Conservation (phyloP, 192 early-diverging fungal genomes). For the Mortierella alpina region DNA sequence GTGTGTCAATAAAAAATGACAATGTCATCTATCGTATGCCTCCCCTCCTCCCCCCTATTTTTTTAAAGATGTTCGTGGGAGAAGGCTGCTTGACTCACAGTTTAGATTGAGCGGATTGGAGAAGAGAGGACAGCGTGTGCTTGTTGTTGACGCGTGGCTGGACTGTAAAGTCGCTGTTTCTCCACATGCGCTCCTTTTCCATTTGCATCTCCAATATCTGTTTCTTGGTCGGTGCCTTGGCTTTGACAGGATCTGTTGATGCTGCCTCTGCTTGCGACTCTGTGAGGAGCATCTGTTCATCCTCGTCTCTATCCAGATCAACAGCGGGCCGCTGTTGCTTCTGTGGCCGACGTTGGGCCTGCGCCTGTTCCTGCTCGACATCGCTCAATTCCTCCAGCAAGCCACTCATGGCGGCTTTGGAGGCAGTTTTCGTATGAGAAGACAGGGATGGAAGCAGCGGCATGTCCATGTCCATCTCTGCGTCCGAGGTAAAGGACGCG, state of each 20-base stretch:
- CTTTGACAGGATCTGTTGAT: neutral
- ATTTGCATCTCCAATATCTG: conserved; percentile 2
- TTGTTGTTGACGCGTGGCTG: conserved; percentile 1
- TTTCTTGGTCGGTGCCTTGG: conserved; percentile 1
- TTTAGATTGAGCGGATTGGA: conserved; percentile 5
- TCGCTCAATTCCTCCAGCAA: no score
- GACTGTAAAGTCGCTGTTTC: neutral
- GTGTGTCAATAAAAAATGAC: no score
- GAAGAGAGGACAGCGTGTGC: neutral
- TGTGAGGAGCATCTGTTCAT: no score
- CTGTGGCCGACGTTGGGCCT: no score
- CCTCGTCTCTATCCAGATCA: no score
- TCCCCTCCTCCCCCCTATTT: no score
- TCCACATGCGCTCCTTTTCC: conserved; percentile 2
- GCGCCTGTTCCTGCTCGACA: no score
- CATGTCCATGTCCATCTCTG: conserved; percentile 1
- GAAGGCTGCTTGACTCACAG: neutral
- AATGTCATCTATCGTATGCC: no score
- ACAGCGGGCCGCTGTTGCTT: no score
- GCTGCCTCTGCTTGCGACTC: no score
- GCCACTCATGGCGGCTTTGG: neutral
- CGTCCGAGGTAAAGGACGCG: conserved; percentile 3
- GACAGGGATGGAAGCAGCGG: neutral
- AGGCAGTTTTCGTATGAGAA: neutral
- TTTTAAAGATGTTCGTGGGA: no score